Conservation (phyloP, 148 eudicot species). For the Gaultheria prostrata region DNA sequence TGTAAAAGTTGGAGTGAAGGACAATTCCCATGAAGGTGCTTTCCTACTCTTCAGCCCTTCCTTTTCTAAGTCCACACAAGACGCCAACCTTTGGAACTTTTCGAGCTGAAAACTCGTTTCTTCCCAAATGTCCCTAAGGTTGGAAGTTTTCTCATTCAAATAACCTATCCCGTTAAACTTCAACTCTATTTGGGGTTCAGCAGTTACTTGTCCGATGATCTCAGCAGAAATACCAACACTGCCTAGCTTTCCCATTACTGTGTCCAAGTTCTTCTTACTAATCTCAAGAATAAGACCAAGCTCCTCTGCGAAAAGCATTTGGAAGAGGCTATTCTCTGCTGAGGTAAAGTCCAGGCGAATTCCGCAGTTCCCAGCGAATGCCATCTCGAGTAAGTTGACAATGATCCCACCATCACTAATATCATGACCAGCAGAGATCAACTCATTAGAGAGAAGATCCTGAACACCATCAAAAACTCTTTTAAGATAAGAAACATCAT, state of each 20-base stretch:
- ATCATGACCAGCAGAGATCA: slow-evolving; percentile 86
- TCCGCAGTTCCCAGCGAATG: slow-evolving; percentile 94
- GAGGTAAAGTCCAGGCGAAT: slow-evolving; percentile 54
- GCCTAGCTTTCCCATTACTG: slow-evolving; percentile 38
- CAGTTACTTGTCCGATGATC: slow-evolving; percentile 62
- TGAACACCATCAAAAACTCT: slow-evolving; percentile 68
- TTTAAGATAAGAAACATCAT: slow-evolving; percentile 71
- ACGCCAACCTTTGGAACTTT: slow-evolving; percentile 62
- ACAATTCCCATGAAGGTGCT: slow-evolving; percentile 72
- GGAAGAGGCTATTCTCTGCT: slow-evolving; percentile 37
- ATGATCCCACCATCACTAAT: slow-evolving; percentile 88
- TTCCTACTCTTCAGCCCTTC: slow-evolving; percentile 71
- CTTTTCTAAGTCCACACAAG: slow-evolving; percentile 76
- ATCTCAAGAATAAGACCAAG: slow-evolving; percentile 84
- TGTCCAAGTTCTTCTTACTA: slow-evolving; percentile 41
- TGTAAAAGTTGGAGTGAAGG: slow-evolving; percentile 64
- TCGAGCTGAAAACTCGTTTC: slow-evolving; percentile 87
- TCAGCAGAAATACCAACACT: slow-evolving; percentile 47
- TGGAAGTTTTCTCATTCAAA: slow-evolving; percentile 51
- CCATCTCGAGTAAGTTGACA: slow-evolving; percentile 72
- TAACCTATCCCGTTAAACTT: slow-evolving; percentile 60
- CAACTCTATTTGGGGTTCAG: slow-evolving; percentile 47
- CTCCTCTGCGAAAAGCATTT: slow-evolving; percentile 80
- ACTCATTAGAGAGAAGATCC: slow-evolving; percentile 53
- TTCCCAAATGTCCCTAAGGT: slow-evolving; percentile 87